Percentiles rank a stretch among this genome's conserved stretches.
Conservation (phyloP, 1,284 basidiomycete genomes). For the Thecaphora frezii region DNA sequence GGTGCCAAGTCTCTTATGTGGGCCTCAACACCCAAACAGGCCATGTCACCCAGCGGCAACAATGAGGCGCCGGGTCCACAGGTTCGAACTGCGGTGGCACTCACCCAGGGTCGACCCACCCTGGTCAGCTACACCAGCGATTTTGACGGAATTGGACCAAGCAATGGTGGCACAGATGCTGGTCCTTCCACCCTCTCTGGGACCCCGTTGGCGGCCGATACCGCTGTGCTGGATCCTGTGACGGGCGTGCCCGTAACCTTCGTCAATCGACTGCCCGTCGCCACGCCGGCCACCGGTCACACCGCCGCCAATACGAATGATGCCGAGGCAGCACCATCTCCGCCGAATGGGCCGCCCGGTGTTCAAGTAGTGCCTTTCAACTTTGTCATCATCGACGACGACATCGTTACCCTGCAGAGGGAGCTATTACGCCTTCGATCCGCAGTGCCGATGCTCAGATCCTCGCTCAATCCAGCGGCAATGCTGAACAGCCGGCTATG, state of each 20-base stretch:
- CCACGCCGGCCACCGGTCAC: background rate
- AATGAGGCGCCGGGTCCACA: constrained; percentile 15
- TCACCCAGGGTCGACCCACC: constrained; percentile 27
- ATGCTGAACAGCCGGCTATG: background rate
- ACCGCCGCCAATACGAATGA: too few relatives aligned
- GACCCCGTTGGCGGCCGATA: constrained; percentile 5
- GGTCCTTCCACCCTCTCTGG: background rate
- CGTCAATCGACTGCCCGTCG: constrained; percentile 8
- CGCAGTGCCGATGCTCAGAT: constrained; percentile 35
- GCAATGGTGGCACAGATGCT: background rate
- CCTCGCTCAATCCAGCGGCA: constrained; percentile 11
- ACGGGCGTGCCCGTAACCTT: constrained; percentile 41
- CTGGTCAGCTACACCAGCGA: constrained; percentile 44
- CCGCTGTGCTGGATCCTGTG: constrained; percentile 45
- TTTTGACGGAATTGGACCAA: constrained; percentile 2
- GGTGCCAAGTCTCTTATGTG: constrained; percentile 33
- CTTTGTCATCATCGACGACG: constrained; percentile 49
- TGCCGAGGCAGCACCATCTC: too few relatives aligned
- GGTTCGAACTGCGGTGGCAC: constrained; percentile 35
- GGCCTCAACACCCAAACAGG: constrained; percentile 18
- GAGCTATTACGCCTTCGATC: constrained; percentile 44
- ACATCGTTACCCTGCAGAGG: constrained; percentile 40
- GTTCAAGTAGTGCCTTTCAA: constrained; percentile 33
- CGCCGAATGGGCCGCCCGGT: constrained; percentile 4
- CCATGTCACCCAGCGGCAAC: constrained; percentile 6